Base-by-base conservation (phyloP, 2,329 filamentous ascomycete species). In the Microcera coccophila region DNA sequence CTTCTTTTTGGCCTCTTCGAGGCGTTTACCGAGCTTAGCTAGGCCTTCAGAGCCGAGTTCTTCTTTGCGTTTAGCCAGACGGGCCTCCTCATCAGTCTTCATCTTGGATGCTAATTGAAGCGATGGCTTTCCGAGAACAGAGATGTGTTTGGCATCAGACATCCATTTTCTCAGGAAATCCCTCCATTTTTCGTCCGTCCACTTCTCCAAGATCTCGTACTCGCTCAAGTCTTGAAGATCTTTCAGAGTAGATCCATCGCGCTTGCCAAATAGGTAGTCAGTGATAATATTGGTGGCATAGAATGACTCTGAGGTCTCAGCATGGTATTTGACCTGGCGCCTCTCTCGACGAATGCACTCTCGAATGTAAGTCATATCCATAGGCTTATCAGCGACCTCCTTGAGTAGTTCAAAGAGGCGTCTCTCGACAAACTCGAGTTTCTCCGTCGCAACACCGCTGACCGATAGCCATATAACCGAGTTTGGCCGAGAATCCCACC, bases 351-450 rank as follows among this genome's bases (percentile, higher is more conserved):
- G 79, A 37, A 98, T 82, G 62, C 90, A 96, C 53, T 96, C 90
- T 36, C 79, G 79, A 70, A 98, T 78, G 62, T 98, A 98, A 2
- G 76, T 75, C 85, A 97, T 89, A 54, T 98, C 89, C 3, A 98
- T 70, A 3, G 87, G 83, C 49, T 89, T 88, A 0, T 78, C 78
- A 21, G 86, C 84, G 11, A 91, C 87, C 39, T 95, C 87, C 48
- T 83, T 81, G 20, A 98, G 75, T 9, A 98, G 74, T 44, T 90
- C 81, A 48, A 95, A 86, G 36, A 98, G 80, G 26, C 91, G 81
- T 62, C 89, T 80, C 65, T 97, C 89, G 0, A 95, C 91, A 41
- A 85, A 79, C 28, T 77, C 82, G 3, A 98, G 78, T 64, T 90
- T 90, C 45, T 86, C 85, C 0, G 91, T 95, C 19, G 85, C 87